Evolutionary conservation across 208 protist species (phyloP).

Genomic region (Porcisia hertigi): DNA sequence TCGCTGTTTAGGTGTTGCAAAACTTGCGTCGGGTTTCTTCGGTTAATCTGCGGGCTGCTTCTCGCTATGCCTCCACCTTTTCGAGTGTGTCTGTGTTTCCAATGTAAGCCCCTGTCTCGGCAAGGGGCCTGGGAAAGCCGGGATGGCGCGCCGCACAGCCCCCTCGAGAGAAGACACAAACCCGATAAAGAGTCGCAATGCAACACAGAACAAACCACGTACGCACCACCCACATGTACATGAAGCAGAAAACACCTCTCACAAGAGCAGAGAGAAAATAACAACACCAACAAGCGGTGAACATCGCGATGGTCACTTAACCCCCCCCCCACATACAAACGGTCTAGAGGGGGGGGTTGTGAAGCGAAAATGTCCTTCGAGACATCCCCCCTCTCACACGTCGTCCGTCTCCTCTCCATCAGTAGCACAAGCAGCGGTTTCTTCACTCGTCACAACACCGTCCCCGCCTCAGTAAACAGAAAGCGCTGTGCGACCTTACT

Average conservation of each 20-base stretch:
- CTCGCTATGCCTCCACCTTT: too few species aligned
- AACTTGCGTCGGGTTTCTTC: too few species aligned
- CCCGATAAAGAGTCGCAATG: background rate
- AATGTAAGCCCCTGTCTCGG: too few species aligned
- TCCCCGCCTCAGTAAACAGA: background rate
- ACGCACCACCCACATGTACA: background rate
- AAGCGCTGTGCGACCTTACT: background rate
- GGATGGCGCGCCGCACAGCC: background rate
- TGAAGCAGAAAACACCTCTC: background rate
- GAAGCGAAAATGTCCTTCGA: background rate
- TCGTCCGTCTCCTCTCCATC: background rate
- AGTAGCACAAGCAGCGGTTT: background rate
- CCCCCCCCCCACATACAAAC: background rate
- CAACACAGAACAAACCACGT: background rate
- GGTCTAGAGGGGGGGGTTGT: background rate
- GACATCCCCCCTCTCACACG: background rate
- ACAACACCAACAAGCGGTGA: background rate
- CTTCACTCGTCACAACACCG: background rate
- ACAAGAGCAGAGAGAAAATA: background rate
- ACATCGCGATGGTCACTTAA: background rate
- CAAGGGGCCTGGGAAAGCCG: background rate
- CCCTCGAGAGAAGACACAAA: background rate
- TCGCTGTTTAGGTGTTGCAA: background rate
- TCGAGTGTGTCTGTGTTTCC: background rate
- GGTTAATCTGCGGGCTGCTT: background rate